A percentile compares a stretch with the other conserved stretches of the same genome.
Evolutionary conservation across 2,329 filamentous ascomycete species (phyloP).

Genomic region (Paecilomyces sp.): DNA sequence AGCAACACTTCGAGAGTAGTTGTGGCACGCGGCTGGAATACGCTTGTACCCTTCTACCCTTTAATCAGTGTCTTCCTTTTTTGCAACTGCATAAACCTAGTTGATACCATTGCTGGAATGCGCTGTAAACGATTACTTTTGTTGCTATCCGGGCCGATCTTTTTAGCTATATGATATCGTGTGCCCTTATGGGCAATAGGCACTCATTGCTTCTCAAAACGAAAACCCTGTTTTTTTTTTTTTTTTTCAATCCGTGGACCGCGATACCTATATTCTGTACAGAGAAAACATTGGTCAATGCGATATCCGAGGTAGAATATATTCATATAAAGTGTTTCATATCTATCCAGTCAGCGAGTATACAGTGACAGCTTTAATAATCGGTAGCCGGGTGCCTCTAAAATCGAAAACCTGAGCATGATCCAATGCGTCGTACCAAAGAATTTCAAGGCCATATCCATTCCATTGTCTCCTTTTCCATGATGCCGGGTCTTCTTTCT

Average conservation of each 20-base stretch:
- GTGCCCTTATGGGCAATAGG: not conserved
- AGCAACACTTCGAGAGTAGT: not conserved
- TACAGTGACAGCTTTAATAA: too few species aligned
- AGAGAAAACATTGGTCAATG: not conserved
- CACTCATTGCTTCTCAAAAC: not conserved
- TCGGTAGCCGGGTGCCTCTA: too few species aligned
- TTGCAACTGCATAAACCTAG: not conserved
- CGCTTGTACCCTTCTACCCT: not conserved
- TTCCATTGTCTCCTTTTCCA: too few species aligned
- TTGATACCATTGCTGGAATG: not conserved
- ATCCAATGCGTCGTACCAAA: too few species aligned
- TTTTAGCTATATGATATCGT: conserved; percentile 3
- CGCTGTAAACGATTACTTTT: not conserved
- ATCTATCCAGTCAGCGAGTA: too few species aligned
- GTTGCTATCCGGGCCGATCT: conserved; percentile 2
- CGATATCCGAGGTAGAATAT: not conserved
- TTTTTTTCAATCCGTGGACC: not conserved
- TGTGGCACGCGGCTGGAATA: not conserved
- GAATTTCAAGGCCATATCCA: too few species aligned
- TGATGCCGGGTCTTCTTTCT: too few species aligned
- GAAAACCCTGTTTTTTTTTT: not conserved
- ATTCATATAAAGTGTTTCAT: too few species aligned
- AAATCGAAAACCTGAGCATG: too few species aligned
- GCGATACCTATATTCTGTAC: not conserved
- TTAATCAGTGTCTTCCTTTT: not conserved